Base-by-base conservation (phyloP, 441 rosid genomes). In the Bruguiera hainesii region DNA sequence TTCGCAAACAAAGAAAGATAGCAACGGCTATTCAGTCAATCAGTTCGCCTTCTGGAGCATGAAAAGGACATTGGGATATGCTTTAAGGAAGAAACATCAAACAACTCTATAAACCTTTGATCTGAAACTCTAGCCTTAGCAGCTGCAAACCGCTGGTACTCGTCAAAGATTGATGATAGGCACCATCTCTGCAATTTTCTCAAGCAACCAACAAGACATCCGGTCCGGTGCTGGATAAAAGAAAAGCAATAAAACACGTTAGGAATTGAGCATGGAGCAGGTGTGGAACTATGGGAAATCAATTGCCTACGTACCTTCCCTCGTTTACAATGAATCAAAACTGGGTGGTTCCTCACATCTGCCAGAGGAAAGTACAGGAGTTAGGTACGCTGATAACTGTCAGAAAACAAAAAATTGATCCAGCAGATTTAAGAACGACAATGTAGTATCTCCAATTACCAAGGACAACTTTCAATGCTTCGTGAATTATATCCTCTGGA, bases 181-280 rank as follows among this genome's bases (percentile, higher is more conserved):
- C 92, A 90, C 98, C 99, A 90, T 18, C 81, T 75, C 78, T 95
- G 98, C 65, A 90, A 69, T 76, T 92, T 95, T 79, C 99, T 85
- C 84, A 95, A 76, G 82, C 98, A 90, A 23, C 97, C 98, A 39
- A 95, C 98, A 28, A 92, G 84, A 74, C 96, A 85, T 73, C 99
- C 98, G 0, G 99, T 95, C 65, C 98, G 91, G 65, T 93, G 99
- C 98, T 95, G 96, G 67, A 83, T 25, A 70, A 10, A 72, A 66
- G n/a, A 67, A 66, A 23, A 21, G 23, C 65, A 77, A 35, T 20
- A 85, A 42, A 19, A 1, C 42, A 1, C n/a, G 11, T 20, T 2
- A 60, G 42, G 9, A 11, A 11, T 2, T n/a, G 28, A 60, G 9
- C 4, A 6, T 30, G 23, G 11, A 33, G 4, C 50, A 4, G 16